Conservation (phyloP, 257 asterid genomes). For the Salvia rosmarinus region DNA sequence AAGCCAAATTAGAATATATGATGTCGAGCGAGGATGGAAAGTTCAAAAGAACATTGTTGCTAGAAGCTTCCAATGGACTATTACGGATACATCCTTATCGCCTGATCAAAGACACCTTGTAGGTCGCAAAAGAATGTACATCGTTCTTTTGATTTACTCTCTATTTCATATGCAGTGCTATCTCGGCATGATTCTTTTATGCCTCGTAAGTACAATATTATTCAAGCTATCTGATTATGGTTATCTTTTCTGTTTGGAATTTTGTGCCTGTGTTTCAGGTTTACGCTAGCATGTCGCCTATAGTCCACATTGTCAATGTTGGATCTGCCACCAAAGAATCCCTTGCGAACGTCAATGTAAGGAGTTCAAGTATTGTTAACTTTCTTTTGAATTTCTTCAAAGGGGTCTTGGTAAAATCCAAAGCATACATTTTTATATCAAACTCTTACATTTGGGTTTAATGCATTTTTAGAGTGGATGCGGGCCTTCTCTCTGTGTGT, state of each 20-base stretch:
- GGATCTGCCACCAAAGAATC: conserved; percentile 70
- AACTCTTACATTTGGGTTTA: neutral
- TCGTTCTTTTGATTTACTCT: neutral
- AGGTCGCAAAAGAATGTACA: conserved; percentile 32
- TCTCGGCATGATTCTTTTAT: neutral
- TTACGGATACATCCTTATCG: conserved; percentile 83
- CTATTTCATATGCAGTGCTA: neutral
- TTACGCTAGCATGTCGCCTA: conserved; percentile 83
- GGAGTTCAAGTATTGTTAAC: conserved; percentile 33
- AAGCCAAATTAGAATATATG: conserved; percentile 78
- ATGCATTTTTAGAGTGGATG: neutral
- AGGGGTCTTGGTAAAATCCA: neutral
- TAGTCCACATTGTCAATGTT: conserved; percentile 62
- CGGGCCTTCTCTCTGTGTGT: conserved; percentile 9
- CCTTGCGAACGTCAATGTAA: conserved; percentile 77
- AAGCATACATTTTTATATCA: neutral
- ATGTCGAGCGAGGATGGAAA: conserved; percentile 88
- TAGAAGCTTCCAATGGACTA: conserved; percentile 86
- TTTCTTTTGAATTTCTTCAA: conserved; percentile 7
- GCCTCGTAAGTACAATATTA: neutral
- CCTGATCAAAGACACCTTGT: conserved; percentile 78
- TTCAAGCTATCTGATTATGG: conserved; percentile 9
- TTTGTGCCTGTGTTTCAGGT: conserved; percentile 54
- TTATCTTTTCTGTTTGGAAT: conserved; percentile 1
- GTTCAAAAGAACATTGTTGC: conserved; percentile 78